These are phyloP conservation scores for Tricholoma sp. DNA, from an alignment of 768 basidiomycete genomes.

Conservation along the genomic window DNA sequence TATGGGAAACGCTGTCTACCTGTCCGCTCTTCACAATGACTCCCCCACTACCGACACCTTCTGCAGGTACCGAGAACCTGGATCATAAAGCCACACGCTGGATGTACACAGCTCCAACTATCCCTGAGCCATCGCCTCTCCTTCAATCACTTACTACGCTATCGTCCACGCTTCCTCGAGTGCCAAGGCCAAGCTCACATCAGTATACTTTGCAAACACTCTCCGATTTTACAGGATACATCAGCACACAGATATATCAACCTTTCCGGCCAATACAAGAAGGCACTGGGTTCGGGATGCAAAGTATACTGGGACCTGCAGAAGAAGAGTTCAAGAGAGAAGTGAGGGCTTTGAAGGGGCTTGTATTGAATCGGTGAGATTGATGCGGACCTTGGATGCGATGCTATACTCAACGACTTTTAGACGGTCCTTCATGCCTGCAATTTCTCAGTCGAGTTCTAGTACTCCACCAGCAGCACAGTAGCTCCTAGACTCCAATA, in stretches of 20 bases:
- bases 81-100: conserved; percentile 27
- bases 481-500: neutral
- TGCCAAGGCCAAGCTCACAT: conserved; percentile 30
- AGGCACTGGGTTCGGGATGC: conserved; percentile 22
- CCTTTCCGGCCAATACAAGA: conserved; percentile 33
- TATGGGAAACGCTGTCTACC: conserved; percentile 60
- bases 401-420: neutral
- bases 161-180: conserved; percentile 31
- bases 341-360: conserved; percentile 72
- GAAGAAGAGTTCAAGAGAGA: conserved; percentile 73
- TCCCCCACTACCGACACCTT: conserved; percentile 11
- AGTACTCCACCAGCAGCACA: neutral
- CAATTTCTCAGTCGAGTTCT: conserved; percentile 19
- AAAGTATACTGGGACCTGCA: conserved; percentile 28
- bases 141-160: conserved; percentile 31
- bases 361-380: conserved; percentile 68
- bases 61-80: conserved; percentile 13
- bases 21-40: conserved; percentile 46
- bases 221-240: conserved; percentile 73
- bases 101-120: conserved; percentile 32
- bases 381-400: neutral
- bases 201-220: conserved; percentile 64
- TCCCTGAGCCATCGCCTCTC: conserved; percentile 31
- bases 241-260: conserved; percentile 68
- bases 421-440: conserved; percentile 39